A percentile compares a stretch with the other conserved stretches of the same genome.
These are phyloP conservation scores for Paraphoma chrysanthemicola DNA, from an alignment of 2,329 filamentous ascomycete genomes.

Conservation along the genomic window DNA sequence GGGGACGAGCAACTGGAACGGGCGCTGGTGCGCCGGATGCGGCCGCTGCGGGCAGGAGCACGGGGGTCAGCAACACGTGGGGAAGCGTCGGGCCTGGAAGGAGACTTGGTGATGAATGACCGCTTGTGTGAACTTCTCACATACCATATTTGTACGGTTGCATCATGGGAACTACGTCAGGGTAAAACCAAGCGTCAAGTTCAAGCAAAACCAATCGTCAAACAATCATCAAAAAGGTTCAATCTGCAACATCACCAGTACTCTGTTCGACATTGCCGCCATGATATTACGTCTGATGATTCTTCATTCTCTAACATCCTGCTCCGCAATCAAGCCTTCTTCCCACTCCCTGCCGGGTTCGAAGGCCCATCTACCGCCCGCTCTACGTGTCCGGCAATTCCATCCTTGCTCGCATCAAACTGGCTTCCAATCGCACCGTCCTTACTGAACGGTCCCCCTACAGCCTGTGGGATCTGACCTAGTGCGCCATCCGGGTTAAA, in stretches of 20 bases:
- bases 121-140: too few relatives aligned
- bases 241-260: too few relatives aligned
- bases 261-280: background rate
- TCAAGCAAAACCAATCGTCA: too few relatives aligned
- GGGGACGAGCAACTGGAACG: conserved; percentile 22
- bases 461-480: conserved; percentile 58
- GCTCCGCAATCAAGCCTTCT: conserved; percentile 16
- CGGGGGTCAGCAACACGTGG: conserved; percentile 31
- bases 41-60: conserved; percentile 33
- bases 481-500: conserved; percentile 60
- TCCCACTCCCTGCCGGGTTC: conserved; percentile 41
- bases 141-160: too few relatives aligned
- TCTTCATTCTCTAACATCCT: background rate
- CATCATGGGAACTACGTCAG: too few relatives aligned
- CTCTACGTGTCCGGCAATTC: conserved; percentile 63
- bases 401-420: conserved; percentile 61
- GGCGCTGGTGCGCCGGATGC: conserved; percentile 9
- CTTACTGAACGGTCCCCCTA: conserved; percentile 55
- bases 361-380: conserved; percentile 51
- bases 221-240: too few relatives aligned
- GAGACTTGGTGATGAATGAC: conserved; percentile 33
- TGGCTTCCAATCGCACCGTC: conserved; percentile 63
- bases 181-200: too few relatives aligned
- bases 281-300: background rate
- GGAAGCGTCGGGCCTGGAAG: conserved; percentile 40